phyloP scores from a whole-genome alignment of 2,329 filamentous ascomycete species.

The Bipolaris zeicola region DNA sequence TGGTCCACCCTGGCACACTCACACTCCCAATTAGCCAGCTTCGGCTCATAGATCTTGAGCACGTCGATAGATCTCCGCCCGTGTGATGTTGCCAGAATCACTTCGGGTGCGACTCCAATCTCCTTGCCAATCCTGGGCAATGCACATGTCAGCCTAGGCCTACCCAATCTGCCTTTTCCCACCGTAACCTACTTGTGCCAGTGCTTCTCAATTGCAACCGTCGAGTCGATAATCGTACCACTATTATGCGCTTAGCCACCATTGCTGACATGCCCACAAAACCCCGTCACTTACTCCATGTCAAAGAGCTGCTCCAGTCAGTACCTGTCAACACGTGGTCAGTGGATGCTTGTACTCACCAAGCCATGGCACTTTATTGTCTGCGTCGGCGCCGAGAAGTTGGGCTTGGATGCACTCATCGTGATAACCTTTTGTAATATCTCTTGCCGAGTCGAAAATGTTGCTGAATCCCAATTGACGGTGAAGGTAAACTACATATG shows the following conservation, averaged over 20 bases:
- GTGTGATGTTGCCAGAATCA: conserved; percentile 89
- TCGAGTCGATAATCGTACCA: conserved; percentile 83
- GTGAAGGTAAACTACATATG: background rate
- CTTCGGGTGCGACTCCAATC: conserved; percentile 80
- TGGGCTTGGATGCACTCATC: conserved; percentile 42
- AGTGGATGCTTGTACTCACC: conserved; percentile 32
- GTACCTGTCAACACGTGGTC: conserved; percentile 6
- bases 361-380: conserved; percentile 52
- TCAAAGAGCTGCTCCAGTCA: conserved; percentile 40
- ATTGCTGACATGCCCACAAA: background rate
- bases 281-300: conserved; percentile 36
- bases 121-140: conserved; percentile 72
- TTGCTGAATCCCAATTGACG: background rate
- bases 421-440: background rate
- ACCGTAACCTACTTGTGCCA: conserved; percentile 67
- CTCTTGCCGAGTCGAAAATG: background rate
- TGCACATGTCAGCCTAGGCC: conserved; percentile 13
- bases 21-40: conserved; percentile 94
- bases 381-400: conserved; percentile 51
- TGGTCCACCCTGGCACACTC: conserved; percentile 49
- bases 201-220: conserved; percentile 75
- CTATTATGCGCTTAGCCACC: conserved; percentile 43
- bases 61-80: conserved; percentile 88
- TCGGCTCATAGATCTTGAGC: conserved; percentile 76
- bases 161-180: background rate